Percentiles rank a stretch among this genome's conserved stretches.
Evolutionary conservation across 2,329 filamentous ascomycete genomes (phyloP).

Genomic region (Colletotrichum agaves): DNA sequence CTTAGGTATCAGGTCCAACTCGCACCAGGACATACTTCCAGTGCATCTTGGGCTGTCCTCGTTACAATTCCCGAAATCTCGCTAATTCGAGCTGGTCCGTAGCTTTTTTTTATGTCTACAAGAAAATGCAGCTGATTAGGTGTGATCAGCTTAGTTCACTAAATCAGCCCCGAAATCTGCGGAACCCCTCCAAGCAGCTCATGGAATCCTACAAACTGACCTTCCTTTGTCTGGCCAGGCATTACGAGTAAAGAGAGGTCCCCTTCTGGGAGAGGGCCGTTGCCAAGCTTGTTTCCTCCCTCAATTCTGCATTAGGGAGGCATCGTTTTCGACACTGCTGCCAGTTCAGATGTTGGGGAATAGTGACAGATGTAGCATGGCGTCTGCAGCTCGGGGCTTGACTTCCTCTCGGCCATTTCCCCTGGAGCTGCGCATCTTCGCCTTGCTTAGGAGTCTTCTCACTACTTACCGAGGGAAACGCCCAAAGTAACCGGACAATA

Average conservation of each 20-base stretch:
- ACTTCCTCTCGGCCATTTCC: conserved; percentile 68
- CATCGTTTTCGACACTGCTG: conserved; percentile 39
- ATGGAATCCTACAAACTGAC: conserved; percentile 40
- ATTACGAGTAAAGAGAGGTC: too few species aligned
- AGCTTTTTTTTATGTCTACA: too few species aligned
- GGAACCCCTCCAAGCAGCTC: conserved; percentile 55
- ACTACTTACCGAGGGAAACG: conserved; percentile 57
- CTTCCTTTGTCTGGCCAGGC: too few species aligned
- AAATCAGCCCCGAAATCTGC: too few species aligned
- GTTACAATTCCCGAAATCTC: too few species aligned
- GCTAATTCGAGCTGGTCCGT: too few species aligned
- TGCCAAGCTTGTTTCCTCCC: too few species aligned
- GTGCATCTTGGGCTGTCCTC: neutral
- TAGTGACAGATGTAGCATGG: conserved; percentile 63
- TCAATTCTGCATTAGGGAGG: too few species aligned
- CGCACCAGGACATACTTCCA: conserved; percentile 60
- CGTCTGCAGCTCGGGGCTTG: conserved; percentile 69
- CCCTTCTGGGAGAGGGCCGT: too few species aligned
- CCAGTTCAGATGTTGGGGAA: conserved; percentile 67
- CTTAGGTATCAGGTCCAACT: conserved; percentile 57
- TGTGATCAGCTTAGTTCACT: too few species aligned
- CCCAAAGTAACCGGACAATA: too few species aligned
- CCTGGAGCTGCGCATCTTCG: conserved; percentile 63
- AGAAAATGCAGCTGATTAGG: too few species aligned
- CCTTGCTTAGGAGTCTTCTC: conserved; percentile 73